A percentile compares a stretch with the other conserved stretches of the same genome.
Conservation (phyloP, 306 rosid species). For the Corylus heterophylla region DNA sequence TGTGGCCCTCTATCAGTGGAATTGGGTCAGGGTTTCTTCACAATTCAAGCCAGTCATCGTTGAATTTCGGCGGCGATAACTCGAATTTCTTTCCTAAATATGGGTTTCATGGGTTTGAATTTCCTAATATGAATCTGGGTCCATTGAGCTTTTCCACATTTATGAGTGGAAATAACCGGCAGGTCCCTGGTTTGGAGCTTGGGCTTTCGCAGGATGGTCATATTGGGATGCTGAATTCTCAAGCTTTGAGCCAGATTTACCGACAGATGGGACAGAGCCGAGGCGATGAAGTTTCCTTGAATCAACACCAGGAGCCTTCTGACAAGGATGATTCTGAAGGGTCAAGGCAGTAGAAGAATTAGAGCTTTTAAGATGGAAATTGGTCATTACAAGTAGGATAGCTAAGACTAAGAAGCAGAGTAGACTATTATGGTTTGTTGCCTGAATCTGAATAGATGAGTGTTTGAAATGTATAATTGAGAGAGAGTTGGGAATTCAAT, state of each 20-base stretch:
- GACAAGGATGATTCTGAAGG: slow-evolving; percentile 39
- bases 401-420: slow-evolving; percentile 5
- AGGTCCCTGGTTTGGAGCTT: slow-evolving; percentile 51
- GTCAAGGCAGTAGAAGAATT: slow-evolving; percentile 16
- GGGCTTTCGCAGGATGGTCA: slow-evolving; percentile 56
- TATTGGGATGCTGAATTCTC: slow-evolving; percentile 43
- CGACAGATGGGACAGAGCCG: slow-evolving; percentile 44
- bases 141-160: slow-evolving; percentile 37
- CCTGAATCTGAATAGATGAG: not conserved
- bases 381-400: not conserved
- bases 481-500: not conserved
- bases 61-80: slow-evolving; percentile 29
- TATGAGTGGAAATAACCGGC: slow-evolving; percentile 34
- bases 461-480: not conserved
- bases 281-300: slow-evolving; percentile 29
- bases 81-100: slow-evolving; percentile 33
- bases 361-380: not conserved
- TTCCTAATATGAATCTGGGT: slow-evolving; percentile 42
- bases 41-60: slow-evolving; percentile 24
- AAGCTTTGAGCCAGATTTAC: slow-evolving; percentile 37
- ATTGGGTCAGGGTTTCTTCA: slow-evolving; percentile 40
- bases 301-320: slow-evolving; percentile 23
- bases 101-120: slow-evolving; percentile 48
- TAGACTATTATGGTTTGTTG: not conserved
- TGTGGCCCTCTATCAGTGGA: slow-evolving; percentile 41